phyloP scores from a whole-genome alignment of 495 filamentous ascomycete species.

The Penicillium cosmopolitanum region DNA sequence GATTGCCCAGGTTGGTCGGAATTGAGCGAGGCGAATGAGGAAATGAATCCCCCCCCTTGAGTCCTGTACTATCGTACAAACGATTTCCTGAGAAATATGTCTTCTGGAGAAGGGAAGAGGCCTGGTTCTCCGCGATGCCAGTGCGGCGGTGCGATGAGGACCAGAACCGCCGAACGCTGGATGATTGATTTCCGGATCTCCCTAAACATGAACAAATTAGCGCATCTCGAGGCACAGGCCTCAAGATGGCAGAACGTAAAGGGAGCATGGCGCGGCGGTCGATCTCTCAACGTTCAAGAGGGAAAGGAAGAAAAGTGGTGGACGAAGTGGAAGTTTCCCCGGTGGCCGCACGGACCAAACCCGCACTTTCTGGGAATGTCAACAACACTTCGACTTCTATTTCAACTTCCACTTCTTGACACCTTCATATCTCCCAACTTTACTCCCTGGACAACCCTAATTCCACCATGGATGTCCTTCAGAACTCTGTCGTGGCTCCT shows the following conservation, averaged over 20 bases:
- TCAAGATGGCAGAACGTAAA: constrained; percentile 45
- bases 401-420: background rate
- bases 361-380: constrained; percentile 33
- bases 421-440: background rate
- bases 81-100: constrained; percentile 49
- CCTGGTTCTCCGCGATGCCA: constrained; percentile 32
- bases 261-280: constrained; percentile 43
- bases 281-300: constrained; percentile 12
- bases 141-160: constrained; percentile 38
- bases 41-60: constrained; percentile 32
- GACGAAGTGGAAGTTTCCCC: constrained; percentile 34
- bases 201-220: constrained; percentile 40
- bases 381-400: constrained; percentile 14
- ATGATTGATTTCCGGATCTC: constrained; percentile 17
- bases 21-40: constrained; percentile 34
- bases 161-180: constrained; percentile 37
- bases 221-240: constrained; percentile 39
- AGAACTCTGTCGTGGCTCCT: constrained; percentile 59
- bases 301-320: constrained; percentile 28
- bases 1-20: constrained; percentile 18
- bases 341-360: constrained; percentile 40
- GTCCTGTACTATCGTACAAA: constrained; percentile 18
- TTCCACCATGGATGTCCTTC: constrained; percentile 43
- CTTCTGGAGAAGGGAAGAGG: constrained; percentile 37
- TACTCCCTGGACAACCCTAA: background rate